phyloP scores from a whole-genome alignment of 2,329 filamentous ascomycete genomes.

The Colletotrichum tanaceti region DNA sequence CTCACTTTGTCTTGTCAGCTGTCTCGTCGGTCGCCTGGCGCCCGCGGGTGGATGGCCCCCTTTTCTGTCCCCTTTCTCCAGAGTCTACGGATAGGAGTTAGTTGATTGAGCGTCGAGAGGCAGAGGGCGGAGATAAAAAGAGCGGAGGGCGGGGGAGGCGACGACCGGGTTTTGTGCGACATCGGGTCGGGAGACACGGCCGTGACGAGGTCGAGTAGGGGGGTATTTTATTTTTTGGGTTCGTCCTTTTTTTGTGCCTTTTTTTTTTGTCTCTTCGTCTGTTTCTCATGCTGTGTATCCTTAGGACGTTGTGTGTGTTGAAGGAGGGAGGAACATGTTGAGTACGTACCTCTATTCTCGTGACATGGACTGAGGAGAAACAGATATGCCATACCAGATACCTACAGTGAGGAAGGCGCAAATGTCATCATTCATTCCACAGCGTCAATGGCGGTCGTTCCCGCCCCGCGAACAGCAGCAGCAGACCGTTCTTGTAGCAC shows the following conservation, averaged over 20 bases:
- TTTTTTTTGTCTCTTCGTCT: no score
- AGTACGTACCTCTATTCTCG: neutral
- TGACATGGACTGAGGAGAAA: no score
- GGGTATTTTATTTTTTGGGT: neutral
- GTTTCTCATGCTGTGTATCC: neutral
- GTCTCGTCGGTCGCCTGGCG: neutral
- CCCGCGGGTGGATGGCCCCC: neutral
- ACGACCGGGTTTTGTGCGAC: conserved; percentile 3
- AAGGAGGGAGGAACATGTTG: neutral
- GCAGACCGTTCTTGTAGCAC: neutral
- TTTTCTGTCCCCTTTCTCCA: conserved; percentile 1
- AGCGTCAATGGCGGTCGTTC: conserved; percentile 18
- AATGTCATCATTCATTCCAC: conserved; percentile 36
- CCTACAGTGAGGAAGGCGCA: neutral
- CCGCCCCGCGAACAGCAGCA: conserved; percentile 30
- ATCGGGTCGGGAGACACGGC: conserved; percentile 6
- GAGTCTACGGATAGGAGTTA: no score
- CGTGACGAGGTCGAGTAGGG: conserved; percentile 1
- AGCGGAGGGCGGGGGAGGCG: conserved; percentile 12
- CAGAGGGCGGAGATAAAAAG: conserved; percentile 1
- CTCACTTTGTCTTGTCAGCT: neutral
- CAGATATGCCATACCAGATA: neutral
- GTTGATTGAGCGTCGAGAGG: neutral
- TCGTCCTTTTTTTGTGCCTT: no score
- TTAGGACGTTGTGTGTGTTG: neutral